Evolutionary conservation across 108 stramenopile genomes (phyloP).

Genomic region (Conticribra guillardii): DNA sequence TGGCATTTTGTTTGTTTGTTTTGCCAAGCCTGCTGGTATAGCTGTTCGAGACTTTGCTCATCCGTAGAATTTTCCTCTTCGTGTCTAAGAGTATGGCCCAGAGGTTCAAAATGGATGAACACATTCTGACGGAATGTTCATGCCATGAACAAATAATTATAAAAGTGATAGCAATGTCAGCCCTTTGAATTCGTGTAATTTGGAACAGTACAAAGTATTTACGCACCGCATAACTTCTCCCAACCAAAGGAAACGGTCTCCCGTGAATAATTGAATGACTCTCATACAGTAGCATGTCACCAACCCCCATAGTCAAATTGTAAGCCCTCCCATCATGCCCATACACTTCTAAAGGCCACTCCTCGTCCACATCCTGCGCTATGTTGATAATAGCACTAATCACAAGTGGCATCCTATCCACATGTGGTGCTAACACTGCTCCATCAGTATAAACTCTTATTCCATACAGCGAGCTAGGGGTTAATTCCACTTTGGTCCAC

Average conservation of each 20-base stretch:
- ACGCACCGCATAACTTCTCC: constrained; percentile 55
- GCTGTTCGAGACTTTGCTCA: constrained; percentile 14
- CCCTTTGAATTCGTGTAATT: too few species aligned
- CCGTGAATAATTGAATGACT: constrained; percentile 92
- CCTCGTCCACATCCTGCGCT: constrained; percentile 83
- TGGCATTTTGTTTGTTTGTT: constrained; percentile 20
- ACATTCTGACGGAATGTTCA: constrained; percentile 56
- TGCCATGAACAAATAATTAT: not conserved
- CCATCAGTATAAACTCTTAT: constrained; percentile 83
- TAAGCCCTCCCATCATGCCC: constrained; percentile 86
- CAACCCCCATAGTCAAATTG: constrained; percentile 90
- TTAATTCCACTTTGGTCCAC: constrained; percentile 81
- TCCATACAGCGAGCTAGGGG: constrained; percentile 90
- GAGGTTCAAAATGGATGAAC: constrained; percentile 93
- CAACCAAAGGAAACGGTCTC: constrained; percentile 88
- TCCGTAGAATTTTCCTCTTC: constrained; percentile 9
- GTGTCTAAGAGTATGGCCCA: constrained; percentile 51
- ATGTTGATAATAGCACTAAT: constrained; percentile 90
- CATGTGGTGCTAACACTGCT: constrained; percentile 87
- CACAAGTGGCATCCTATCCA: constrained; percentile 90
- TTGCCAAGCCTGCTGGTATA: constrained; percentile 42
- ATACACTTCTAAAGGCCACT: constrained; percentile 92
- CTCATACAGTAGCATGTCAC: constrained; percentile 95
- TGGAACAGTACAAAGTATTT: not conserved
- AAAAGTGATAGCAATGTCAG: too few species aligned